phyloP scores from a whole-genome alignment of 2,329 filamentous ascomycete species.

The Alternaria solani region DNA sequence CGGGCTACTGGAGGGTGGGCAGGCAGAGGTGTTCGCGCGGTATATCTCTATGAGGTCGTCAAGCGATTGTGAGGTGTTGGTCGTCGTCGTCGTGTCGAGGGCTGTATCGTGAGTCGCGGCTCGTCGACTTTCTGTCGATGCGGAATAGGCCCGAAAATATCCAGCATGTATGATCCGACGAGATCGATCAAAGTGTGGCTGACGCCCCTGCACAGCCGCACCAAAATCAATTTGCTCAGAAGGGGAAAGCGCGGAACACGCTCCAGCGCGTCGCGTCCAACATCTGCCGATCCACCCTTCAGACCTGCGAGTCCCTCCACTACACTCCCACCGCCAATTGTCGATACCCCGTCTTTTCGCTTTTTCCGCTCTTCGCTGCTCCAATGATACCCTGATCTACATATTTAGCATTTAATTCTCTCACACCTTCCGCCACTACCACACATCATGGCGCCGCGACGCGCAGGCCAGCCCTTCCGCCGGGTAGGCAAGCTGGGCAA shows the following conservation, averaged over 20 bases:
- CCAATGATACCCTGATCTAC: constrained; percentile 45
- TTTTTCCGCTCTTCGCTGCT: constrained; percentile 29
- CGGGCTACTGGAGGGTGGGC: not conserved
- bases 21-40: not conserved
- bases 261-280: constrained; percentile 32
- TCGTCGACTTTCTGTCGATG: constrained; percentile 20
- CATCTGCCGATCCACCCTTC: constrained; percentile 23
- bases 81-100: not conserved
- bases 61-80: not conserved
- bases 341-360: constrained; percentile 27
- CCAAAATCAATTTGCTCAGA: constrained; percentile 37
- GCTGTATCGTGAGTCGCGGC: constrained; percentile 9
- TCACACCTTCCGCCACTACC: constrained; percentile 23
- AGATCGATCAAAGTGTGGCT: constrained; percentile 5
- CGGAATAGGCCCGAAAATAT: constrained; percentile 38
- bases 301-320: constrained; percentile 18
- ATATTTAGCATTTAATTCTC: constrained; percentile 35
- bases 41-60: not conserved
- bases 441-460: constrained; percentile 55
- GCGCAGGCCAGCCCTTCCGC: constrained; percentile 52
- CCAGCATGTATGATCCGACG: constrained; percentile 29
- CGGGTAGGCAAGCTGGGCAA: constrained; percentile 55
- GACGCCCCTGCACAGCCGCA: constrained; percentile 16
- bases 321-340: constrained; percentile 19
- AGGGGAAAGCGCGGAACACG: constrained; percentile 29